A percentile compares a stretch with the other conserved stretches of the same genome.
Conservation (phyloP, 768 basidiomycete species). For the Tulasnella calospora region DNA sequence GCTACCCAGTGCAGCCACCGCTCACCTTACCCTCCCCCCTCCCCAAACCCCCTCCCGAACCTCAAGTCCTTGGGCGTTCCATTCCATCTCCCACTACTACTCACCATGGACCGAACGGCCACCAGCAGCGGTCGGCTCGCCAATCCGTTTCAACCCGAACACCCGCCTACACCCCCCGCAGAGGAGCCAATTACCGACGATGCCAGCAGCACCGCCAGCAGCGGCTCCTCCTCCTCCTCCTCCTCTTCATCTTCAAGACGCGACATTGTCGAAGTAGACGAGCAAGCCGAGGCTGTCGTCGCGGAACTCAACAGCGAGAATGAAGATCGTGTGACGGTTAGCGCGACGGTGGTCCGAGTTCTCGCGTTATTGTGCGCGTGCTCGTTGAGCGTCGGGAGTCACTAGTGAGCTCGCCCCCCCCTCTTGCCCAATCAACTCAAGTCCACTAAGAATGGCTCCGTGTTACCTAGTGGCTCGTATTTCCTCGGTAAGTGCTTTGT, state of each 20-base stretch:
- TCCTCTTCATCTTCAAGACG: neutral
- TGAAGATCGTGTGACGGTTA: constrained; percentile 1
- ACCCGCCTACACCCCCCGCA: neutral
- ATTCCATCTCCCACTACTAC: neutral
- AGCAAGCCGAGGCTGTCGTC: constrained; percentile 19
- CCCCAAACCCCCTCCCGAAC: neutral
- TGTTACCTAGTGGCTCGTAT: constrained; percentile 53
- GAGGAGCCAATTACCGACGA: neutral
- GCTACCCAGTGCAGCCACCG: neutral
- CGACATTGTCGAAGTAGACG: constrained; percentile 13
- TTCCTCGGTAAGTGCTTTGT: constrained; percentile 48
- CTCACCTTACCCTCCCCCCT: neutral
- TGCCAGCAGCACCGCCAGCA: neutral
- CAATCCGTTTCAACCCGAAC: neutral
- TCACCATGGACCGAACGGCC: neutral
- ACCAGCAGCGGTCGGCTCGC: neutral
- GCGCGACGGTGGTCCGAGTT: constrained; percentile 34
- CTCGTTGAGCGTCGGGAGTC: constrained; percentile 68
- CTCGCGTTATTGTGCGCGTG: constrained; percentile 68
- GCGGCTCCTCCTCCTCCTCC: neutral
- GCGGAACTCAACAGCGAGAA: constrained; percentile 13
- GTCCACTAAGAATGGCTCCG: neutral
- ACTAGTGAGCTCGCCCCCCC: constrained; percentile 49
- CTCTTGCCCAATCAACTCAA: constrained; percentile 9
- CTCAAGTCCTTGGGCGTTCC: neutral